Evolutionary conservation across 2,329 filamentous ascomycete genomes (phyloP), one percentile per base, ranked within the genome.

Genomic region (Xylaria sp.): DNA sequence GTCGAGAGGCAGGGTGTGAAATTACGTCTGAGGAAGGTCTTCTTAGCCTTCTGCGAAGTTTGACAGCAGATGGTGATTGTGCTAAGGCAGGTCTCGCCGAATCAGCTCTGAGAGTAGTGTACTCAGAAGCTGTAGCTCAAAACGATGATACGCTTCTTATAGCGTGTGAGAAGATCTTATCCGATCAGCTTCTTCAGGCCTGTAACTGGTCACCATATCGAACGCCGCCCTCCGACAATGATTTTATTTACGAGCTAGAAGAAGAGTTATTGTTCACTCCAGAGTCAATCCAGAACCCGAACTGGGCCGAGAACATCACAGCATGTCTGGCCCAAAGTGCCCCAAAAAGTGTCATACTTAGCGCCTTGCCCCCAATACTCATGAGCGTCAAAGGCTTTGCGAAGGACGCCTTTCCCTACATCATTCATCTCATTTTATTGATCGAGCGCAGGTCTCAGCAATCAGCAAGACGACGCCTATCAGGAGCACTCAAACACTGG

Each of bases 391-490:
- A 88, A 50, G 87, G 88, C 0, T 90, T 98, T 76, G 91, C 94
- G 0, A 87, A 90, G 69, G 87, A 90, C 51, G 84, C 93, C 0
- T 91, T 98, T 59, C 94, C 94, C 0, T 97, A 93, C 73, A 87
- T 98, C 63, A 83, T 97, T 2, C 97, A 99, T 80, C 84, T 97
- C 51, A 89, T 94, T 18, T 84, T 99, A 0, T 83, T 90, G 1
- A 87, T 88, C 50, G 91, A 95, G 75, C 81, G 87, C n/a, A 86
- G 91, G 34, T 84, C 85, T 48, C 86, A 90, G 34, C 87, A 89
- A 70, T 82, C 80, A 1, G 82, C 89, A 39, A 91, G 90, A 65
- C 84, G 86, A 8, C 81, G 82, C 8, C 78, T 98, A 0, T 97
- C 94, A 0, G 82, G 84, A 10, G 85, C 90, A 1, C 85, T 92